phyloP scores from a whole-genome alignment of 176 grass and related monocot genomes.

The Raddia guianensis region DNA sequence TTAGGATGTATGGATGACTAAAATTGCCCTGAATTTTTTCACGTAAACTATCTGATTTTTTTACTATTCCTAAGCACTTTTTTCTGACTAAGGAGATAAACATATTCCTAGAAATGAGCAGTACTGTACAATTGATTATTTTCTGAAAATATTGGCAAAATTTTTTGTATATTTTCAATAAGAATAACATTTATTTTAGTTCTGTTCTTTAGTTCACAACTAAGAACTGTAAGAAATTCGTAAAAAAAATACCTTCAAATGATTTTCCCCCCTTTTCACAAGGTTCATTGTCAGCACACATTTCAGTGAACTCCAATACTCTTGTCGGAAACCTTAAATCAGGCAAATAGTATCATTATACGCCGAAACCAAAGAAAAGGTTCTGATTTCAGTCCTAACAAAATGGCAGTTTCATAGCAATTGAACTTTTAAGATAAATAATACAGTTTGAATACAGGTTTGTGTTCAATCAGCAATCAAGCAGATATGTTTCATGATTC shows the following conservation, averaged over 20 bases:
- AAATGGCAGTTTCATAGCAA: neutral
- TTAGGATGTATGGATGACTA: neutral
- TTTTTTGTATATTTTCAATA: neutral
- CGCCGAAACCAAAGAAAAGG: neutral
- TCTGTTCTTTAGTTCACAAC: neutral
- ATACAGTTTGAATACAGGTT: neutral
- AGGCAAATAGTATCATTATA: neutral
- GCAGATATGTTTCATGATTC: neutral
- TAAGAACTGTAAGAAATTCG: neutral
- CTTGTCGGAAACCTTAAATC: conserved; percentile 1
- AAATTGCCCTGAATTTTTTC: neutral
- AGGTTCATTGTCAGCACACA: neutral
- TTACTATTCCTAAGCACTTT: neutral
- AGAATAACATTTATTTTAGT: neutral
- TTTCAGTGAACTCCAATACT: neutral
- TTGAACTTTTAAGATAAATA: neutral
- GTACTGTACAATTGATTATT: neutral
- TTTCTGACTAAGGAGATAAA: neutral
- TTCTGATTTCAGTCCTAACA: neutral
- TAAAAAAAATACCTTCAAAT: conserved; percentile 9
- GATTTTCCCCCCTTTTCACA: neutral
- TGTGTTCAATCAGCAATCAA: neutral
- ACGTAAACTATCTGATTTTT: neutral
- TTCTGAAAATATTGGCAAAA: neutral
- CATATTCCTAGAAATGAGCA: neutral